Evolutionary conservation across 2,329 filamentous ascomycete species (phyloP).

Genomic region (Stagonosporopsis tanaceti): DNA sequence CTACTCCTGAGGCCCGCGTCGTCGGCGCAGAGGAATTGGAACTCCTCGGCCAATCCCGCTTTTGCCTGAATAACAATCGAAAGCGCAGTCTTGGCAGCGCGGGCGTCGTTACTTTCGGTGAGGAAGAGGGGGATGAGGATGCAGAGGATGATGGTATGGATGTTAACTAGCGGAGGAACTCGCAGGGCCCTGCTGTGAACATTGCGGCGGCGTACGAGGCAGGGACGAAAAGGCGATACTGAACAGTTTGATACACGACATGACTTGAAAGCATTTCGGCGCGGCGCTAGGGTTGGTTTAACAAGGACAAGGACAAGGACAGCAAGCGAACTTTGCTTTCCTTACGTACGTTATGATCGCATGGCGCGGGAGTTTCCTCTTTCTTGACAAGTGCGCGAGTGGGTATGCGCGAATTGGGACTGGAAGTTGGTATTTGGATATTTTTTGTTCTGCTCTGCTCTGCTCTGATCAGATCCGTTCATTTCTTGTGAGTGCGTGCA

Average conservation of each 20-base stretch:
- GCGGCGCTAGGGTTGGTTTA: slow-evolving; percentile 15
- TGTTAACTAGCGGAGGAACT: slow-evolving; percentile 37
- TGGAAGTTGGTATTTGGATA: neutral
- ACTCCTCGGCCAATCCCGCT: slow-evolving; percentile 61
- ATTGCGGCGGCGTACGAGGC: too few species aligned
- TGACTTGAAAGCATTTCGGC: slow-evolving; percentile 16
- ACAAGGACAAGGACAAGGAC: neutral
- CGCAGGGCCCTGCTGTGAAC: too few species aligned
- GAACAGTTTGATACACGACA: neutral
- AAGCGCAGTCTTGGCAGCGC: slow-evolving; percentile 54
- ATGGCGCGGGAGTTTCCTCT: slow-evolving; percentile 13
- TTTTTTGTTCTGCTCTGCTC: neutral
- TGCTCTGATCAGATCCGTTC: too few species aligned
- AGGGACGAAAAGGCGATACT: too few species aligned
- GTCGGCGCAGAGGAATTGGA: slow-evolving; percentile 86
- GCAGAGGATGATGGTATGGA: slow-evolving; percentile 55
- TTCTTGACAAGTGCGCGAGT: neutral
- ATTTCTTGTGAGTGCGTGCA: neutral
- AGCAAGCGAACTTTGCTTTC: neutral
- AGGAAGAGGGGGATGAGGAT: slow-evolving; percentile 54
- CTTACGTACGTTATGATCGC: neutral
- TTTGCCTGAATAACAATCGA: slow-evolving; percentile 48
- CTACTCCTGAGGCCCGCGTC: slow-evolving; percentile 91
- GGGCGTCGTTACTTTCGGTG: slow-evolving; percentile 49
- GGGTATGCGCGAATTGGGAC: too few species aligned